A percentile compares a stretch with the other conserved stretches of the same genome.
Evolutionary conservation across 2,329 filamentous ascomycete species (phyloP).

Genomic region (Leptographium wingfieldii): DNA sequence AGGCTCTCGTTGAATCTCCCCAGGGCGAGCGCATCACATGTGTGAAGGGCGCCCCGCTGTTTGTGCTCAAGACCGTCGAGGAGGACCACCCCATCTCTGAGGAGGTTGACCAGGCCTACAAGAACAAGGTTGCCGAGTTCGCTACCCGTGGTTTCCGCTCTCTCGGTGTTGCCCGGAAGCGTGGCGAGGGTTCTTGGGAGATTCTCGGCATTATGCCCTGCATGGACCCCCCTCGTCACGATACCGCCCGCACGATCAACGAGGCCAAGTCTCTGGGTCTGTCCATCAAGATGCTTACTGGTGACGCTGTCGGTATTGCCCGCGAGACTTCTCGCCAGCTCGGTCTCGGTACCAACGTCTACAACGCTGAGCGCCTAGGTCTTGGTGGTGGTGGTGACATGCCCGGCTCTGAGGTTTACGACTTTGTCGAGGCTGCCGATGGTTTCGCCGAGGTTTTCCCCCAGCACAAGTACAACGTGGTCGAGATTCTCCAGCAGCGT

Average conservation of each 20-base stretch:
- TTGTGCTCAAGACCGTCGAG: conserved; percentile 77
- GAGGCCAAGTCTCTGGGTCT: conserved; percentile 81
- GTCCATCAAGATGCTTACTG: conserved; percentile 92
- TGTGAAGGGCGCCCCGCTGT: conserved; percentile 82
- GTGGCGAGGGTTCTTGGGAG: conserved; percentile 70
- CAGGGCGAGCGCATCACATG: conserved; percentile 76
- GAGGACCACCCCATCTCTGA: conserved; percentile 71
- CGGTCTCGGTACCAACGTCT: conserved; percentile 83
- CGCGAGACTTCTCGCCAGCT: conserved; percentile 85
- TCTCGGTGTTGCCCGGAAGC: conserved; percentile 84
- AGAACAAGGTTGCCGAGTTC: conserved; percentile 86
- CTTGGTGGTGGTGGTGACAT: conserved; percentile 83
- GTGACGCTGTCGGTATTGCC: conserved; percentile 86
- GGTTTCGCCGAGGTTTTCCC: conserved; percentile 92
- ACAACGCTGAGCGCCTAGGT: conserved; percentile 86
- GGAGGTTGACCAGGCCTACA: conserved; percentile 69
- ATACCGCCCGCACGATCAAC: conserved; percentile 80
- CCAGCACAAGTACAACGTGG: conserved; percentile 90
- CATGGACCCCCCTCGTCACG: conserved; percentile 80
- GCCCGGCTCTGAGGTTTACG: conserved; percentile 86
- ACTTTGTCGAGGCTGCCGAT: conserved; percentile 91
- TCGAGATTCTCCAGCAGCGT: conserved; percentile 87
- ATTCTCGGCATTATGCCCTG: conserved; percentile 93
- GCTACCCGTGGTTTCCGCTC: conserved; percentile 89
- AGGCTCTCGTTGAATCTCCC: conserved; percentile 69